Base-by-base conservation (phyloP, 441 rosid species). In the Syzygium syzygioides region DNA sequence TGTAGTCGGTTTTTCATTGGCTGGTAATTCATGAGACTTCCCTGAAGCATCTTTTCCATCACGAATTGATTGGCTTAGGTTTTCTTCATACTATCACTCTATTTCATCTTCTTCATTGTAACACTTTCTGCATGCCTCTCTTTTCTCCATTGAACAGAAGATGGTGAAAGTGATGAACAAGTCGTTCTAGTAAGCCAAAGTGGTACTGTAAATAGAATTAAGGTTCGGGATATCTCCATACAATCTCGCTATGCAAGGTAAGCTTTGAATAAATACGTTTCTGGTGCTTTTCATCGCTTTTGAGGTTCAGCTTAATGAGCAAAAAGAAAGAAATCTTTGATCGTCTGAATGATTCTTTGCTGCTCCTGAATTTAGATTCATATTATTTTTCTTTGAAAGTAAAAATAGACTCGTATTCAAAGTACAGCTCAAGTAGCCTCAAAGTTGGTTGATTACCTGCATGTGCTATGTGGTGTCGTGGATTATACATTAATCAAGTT, bases 171-270 rank as follows among this genome's bases (percentile, higher is more conserved):
- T 85, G 98, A 97, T 66, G 99, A 98, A 89, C 98, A 98, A 91
- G 96, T 98, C 52, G 98, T 98, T 91, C 91, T 97, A 52, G 98
- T 98, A 76, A 98, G 99, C 93, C 99, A 98, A 90, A 98, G 97
- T 85, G 99, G 99, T 87, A 95, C 97, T 25, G 94, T 95, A 34
- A 98, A 97, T 90, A 94, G 99, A 91, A 95, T 98, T 89, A 98
- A 98, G 94, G 99, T 97, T 89, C 94, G 95, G 87, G 99, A 96
- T 90, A 95, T 97, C 92, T 97, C 99, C 2, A 93, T 96, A 88
- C 99, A 97, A 89, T 97, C 98, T 76, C 99, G 99, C 86, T 94
- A 87, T 90, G 98, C 99, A 85, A 94, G 96, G 99, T 98, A 92
- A 59, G 37, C 53, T 14, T 14, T 14, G 34, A 14, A 14, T 60